Conservation (phyloP, 1,139 yeast species). For the Pichia sp. region DNA sequence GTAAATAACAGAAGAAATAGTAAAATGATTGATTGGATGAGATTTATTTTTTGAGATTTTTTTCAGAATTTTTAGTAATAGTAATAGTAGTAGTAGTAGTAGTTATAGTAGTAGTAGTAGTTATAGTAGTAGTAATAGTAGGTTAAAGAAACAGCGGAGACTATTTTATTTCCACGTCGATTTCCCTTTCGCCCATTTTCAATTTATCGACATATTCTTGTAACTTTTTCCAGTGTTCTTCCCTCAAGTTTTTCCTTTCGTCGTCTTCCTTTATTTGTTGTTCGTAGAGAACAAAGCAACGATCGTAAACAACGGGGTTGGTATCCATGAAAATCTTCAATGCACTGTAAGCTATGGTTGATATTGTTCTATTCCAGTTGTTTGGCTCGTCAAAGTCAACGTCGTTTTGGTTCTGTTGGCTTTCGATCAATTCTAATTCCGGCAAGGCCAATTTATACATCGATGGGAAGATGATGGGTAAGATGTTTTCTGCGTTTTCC, state of each 20-base stretch:
- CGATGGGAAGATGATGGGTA: conserved; percentile 91
- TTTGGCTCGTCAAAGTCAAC: conserved; percentile 32
- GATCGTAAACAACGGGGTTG: conserved; percentile 87
- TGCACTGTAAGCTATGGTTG: conserved; percentile 87
- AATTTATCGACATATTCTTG: conserved; percentile 56
- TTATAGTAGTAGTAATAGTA: too few species aligned
- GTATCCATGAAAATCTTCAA: conserved; percentile 92
- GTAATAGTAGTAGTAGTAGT: too few species aligned
- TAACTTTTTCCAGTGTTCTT: conserved; percentile 73
- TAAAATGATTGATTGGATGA: too few species aligned
- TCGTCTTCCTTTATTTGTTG: conserved; percentile 68
- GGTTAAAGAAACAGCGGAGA: too few species aligned
- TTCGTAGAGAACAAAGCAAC: conserved; percentile 84
- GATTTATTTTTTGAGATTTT: too few species aligned
- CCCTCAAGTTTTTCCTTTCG: conserved; percentile 58
- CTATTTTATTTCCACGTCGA: conserved; percentile 30
- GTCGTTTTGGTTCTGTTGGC: conserved; percentile 42
- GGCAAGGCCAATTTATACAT: conserved; percentile 71
- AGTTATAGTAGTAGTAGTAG: too few species aligned
- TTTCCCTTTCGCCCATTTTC: conserved; percentile 30
- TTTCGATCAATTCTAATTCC: conserved; percentile 37
- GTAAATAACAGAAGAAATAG: too few species aligned
- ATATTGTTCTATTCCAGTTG: conserved; percentile 89
- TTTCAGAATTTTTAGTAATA: too few species aligned
- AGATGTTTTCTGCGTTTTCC: conserved; percentile 84